These are phyloP conservation scores for Trichoderma asperelloides DNA, from an alignment of 495 filamentous ascomycete genomes.

Conservation along the genomic window DNA sequence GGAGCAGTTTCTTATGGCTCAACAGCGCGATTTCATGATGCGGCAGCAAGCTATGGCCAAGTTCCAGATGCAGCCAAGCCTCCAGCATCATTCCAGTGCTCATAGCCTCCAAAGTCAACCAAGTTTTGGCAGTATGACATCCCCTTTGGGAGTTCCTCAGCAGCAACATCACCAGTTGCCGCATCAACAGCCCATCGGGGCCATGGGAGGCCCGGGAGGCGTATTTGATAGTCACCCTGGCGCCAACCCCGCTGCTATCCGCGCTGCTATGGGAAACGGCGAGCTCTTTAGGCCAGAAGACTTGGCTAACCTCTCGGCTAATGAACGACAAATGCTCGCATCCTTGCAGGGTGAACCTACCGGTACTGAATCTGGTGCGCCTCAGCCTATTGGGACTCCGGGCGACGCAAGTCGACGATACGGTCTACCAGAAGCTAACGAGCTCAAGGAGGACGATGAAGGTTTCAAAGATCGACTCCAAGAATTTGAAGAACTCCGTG, in stretches of 20 bases:
- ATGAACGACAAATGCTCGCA: constrained; percentile 26
- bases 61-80: constrained; percentile 54
- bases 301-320: constrained; percentile 27
- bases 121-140: constrained; percentile 85
- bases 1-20: constrained; percentile 91
- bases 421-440: constrained; percentile 31
- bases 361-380: constrained; percentile 9
- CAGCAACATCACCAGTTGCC: constrained; percentile 24
- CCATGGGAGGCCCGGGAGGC: constrained; percentile 33
- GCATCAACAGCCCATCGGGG: constrained; percentile 58
- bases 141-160: constrained; percentile 20
- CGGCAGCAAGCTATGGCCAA: constrained; percentile 63
- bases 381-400: constrained; percentile 24
- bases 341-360: constrained; percentile 17
- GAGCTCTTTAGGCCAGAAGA: constrained; percentile 44
- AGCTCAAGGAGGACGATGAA: constrained; percentile 41
- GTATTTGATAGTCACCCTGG: constrained; percentile 60
- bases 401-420: constrained; percentile 26
- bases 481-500: constrained; percentile 47
- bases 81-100: constrained; percentile 89
- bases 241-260: constrained; percentile 15
- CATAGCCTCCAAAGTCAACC: constrained; percentile 95
- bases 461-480: constrained; percentile 44
- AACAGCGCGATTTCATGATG: constrained; percentile 86
- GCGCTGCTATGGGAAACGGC: constrained; percentile 17